Conservation (phyloP, 2,329 filamentous ascomycete genomes). For the Fusarium continuum region DNA sequence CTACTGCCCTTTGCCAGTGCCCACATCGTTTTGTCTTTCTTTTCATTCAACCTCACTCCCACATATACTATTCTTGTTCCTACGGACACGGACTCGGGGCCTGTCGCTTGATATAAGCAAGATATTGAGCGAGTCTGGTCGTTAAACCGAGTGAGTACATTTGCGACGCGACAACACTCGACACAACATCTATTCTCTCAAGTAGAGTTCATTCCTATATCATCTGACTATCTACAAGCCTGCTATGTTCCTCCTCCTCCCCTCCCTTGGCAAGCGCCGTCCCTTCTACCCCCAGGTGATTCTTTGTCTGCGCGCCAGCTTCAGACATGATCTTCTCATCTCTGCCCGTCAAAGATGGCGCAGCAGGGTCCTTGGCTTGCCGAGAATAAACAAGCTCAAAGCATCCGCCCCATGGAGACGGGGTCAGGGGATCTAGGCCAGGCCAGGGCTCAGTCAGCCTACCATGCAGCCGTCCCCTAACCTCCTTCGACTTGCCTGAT, state of each 20-base stretch:
- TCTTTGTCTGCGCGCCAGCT: slow-evolving; percentile 13
- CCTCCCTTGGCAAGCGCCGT: slow-evolving; percentile 23
- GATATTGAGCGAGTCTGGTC: slow-evolving; percentile 1
- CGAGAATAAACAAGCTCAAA: slow-evolving; percentile 27
- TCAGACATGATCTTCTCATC: slow-evolving; percentile 1
- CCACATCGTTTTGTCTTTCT: slow-evolving; percentile 11
- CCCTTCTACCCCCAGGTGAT: neutral
- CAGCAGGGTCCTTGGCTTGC: slow-evolving; percentile 19
- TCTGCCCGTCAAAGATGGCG: slow-evolving; percentile 14
- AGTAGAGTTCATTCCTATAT: neutral
- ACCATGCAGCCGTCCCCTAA: slow-evolving; percentile 15
- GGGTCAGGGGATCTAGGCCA: slow-evolving; percentile 29
- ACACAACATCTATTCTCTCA: neutral
- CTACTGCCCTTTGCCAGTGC: neutral
- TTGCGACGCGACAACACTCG: slow-evolving; percentile 6
- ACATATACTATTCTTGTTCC: neutral
- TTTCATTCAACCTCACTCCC: slow-evolving; percentile 16
- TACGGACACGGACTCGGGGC: neutral
- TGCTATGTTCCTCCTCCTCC: neutral
- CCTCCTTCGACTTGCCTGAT: slow-evolving; percentile 16
- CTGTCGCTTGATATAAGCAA: slow-evolving; percentile 1
- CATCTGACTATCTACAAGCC: neutral
- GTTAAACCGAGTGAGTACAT: slow-evolving; percentile 20
- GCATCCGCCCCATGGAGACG: slow-evolving; percentile 6
- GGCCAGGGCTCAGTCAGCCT: slow-evolving; percentile 30